Conservation (phyloP, 208 protist genomes). For the Leishmania amazonensis region DNA sequence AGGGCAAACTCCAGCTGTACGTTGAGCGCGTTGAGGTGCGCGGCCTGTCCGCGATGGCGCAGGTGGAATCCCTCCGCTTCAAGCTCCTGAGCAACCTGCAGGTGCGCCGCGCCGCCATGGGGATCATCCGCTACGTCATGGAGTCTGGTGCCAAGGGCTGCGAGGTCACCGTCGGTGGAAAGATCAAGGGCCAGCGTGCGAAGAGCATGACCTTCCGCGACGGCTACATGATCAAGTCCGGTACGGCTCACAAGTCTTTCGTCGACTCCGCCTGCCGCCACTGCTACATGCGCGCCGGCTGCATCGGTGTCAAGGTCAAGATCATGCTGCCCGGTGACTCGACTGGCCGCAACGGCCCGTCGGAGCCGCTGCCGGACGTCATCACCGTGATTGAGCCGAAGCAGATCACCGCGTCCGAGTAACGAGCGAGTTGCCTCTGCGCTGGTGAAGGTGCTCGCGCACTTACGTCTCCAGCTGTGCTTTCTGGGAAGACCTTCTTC, state of each 20-base stretch:
- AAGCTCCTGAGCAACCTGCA: slow-evolving; percentile 98
- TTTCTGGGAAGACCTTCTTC: not conserved
- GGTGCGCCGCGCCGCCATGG: slow-evolving; percentile 98
- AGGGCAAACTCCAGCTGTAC: slow-evolving; percentile 96
- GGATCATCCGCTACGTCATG: slow-evolving; percentile 99
- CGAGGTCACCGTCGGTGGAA: slow-evolving; percentile 99
- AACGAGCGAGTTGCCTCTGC: not conserved
- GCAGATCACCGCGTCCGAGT: slow-evolving; percentile 42
- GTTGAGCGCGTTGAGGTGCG: slow-evolving; percentile 97
- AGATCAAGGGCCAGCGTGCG: slow-evolving; percentile 99
- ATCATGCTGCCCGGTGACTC: slow-evolving; percentile 99
- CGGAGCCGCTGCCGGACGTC: slow-evolving; percentile 76
- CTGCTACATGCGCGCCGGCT: slow-evolving; percentile 98
- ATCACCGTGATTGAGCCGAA: slow-evolving; percentile 84
- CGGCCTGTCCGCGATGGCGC: slow-evolving; percentile 98
- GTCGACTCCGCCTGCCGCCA: slow-evolving; percentile 96
- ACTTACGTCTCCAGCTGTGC: not conserved
- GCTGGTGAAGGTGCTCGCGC: not conserved
- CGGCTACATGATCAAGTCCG: slow-evolving; percentile 99
- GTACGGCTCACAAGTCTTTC: slow-evolving; percentile 93
- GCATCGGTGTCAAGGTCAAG: slow-evolving; percentile 98
- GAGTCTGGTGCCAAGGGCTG: slow-evolving; percentile 98
- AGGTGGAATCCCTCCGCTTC: slow-evolving; percentile 98
- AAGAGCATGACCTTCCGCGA: slow-evolving; percentile 99
- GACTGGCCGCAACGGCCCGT: slow-evolving; percentile 54